Percentiles rank a stretch among this genome's conserved stretches.
Conservation (phyloP, 495 filamentous ascomycete species). For the Neurospora pannonica region DNA sequence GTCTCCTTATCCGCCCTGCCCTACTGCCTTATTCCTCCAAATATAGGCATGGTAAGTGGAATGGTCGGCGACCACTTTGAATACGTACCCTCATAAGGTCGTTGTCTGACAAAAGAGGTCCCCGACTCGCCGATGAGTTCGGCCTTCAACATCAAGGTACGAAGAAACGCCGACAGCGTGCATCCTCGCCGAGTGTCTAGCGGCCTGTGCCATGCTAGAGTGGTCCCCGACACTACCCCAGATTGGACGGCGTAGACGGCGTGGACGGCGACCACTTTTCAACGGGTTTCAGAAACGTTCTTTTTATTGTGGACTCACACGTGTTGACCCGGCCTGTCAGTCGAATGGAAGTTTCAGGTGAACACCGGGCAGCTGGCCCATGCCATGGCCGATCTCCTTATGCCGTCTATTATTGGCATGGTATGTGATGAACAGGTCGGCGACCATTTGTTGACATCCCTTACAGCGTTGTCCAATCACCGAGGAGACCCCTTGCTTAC, state of each 20-base stretch:
- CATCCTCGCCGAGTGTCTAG: not conserved
- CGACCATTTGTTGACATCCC: not conserved
- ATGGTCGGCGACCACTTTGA: not conserved
- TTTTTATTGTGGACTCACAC: not conserved
- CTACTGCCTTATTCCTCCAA: not conserved
- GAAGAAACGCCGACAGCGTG: not conserved
- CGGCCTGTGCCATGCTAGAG: not conserved
- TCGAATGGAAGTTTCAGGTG: not conserved
- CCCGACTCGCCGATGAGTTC: not conserved
- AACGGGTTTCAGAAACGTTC: not conserved
- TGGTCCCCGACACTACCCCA: not conserved
- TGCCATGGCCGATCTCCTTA: not conserved
- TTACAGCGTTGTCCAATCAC: not conserved
- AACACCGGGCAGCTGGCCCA: not conserved
- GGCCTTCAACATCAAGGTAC: not conserved
- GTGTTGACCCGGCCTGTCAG: not conserved
- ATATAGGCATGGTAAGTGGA: not conserved
- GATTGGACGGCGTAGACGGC: not conserved
- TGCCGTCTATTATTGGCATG: not conserved
- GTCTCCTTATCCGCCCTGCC: not conserved
- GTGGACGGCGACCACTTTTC: not conserved
- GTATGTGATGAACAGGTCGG: not conserved
- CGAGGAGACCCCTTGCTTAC: not conserved
- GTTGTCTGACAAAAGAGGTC: not conserved
- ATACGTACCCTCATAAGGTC: not conserved